Base-by-base conservation (phyloP, 1,139 yeast species). In the Suhomyces wounanorum region DNA sequence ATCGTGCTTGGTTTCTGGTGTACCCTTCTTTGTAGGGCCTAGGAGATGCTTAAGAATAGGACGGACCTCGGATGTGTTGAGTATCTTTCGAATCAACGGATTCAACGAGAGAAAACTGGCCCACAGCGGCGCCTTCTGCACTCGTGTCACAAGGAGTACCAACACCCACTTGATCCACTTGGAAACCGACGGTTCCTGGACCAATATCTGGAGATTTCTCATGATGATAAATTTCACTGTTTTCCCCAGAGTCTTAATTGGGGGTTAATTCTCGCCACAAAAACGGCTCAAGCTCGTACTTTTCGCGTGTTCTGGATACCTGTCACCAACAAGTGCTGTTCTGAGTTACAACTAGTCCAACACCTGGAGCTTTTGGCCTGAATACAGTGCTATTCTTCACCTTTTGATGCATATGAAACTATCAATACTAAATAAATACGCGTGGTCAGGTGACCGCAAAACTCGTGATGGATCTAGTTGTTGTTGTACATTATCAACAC, bases 161-260 rank as follows among this genome's bases (percentile, higher is more conserved):
- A 65, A 52, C 13, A 65, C 65, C 71, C 75, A 70, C 53, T 67
- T 69, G 47, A 64, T 50, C 71, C 76, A 72, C 46, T 62, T 67
- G 37, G 55, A 44, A 7, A 61, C 45, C 10, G 64, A 48, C 10
- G 51, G 51, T 21, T 52, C 51, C 39, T 30, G 43, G 21, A 36
- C 7, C 11, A 44, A 40, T 44, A 52, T 30, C 43, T 55, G 58
- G 47, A 56, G 47, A 46, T 54, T 56, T 49, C 55, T 59, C 58
- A 57, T 58, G 11, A 8, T 23, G 23, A 6, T 21, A 21, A 21
- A 4, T 21, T 21, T 21, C 23, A n/a, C n/a, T n/a, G n/a, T n/a
- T n/a, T n/a, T n/a, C n/a, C n/a, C n/a, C n/a, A 21, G 23, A 21
- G 23, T 21, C 6, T 21, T 6, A 4, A 21, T 21, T 21, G 23